These are phyloP conservation scores for Magnolia officinalis DNA, from an alignment of 164 flowering plant species.

Conservation along the genomic window DNA sequence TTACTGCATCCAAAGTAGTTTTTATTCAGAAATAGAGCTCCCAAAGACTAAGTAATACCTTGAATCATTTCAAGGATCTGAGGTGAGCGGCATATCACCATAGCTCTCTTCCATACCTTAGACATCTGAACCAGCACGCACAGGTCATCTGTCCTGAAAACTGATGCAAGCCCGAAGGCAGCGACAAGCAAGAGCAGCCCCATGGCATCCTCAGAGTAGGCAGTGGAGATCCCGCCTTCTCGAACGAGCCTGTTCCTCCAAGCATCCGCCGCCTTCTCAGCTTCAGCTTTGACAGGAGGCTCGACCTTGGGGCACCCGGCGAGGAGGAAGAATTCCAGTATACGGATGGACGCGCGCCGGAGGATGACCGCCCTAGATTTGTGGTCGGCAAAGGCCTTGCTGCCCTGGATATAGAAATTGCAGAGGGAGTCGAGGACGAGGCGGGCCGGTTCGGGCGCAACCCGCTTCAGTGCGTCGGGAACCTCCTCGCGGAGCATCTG, in stretches of 20 bases:
- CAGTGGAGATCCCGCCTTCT: constrained; percentile 43
- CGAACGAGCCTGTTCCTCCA: constrained; percentile 44
- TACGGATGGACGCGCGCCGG: constrained; percentile 33
- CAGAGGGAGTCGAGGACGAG: constrained; percentile 46
- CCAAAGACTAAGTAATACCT: constrained; percentile 24
- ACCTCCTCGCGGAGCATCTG: constrained; percentile 34
- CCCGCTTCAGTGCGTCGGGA: constrained; percentile 38
- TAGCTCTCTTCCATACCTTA: constrained; percentile 24
- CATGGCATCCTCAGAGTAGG: constrained; percentile 36
- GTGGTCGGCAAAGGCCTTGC: constrained; percentile 26
- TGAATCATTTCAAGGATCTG: constrained; percentile 28
- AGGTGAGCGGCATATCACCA: constrained; percentile 29
- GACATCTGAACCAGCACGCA: constrained; percentile 29
- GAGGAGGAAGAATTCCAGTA: constrained; percentile 35
- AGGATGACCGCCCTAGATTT: constrained; percentile 30
- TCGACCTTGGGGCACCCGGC: constrained; percentile 24
- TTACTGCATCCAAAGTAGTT: too few relatives aligned
- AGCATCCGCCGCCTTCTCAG: constrained; percentile 27
- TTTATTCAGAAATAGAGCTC: not conserved
- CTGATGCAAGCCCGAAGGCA: constrained; percentile 41
- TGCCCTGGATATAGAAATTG: constrained; percentile 47
- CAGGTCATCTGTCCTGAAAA: constrained; percentile 34
- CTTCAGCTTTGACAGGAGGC: constrained; percentile 24
- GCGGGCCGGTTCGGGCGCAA: constrained; percentile 35
- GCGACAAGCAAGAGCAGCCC: constrained; percentile 49